Percentiles rank a stretch among this genome's conserved stretches.
These are phyloP conservation scores for Candida tammaniensis DNA, from an alignment of 805 yeast species.

Conservation along the genomic window DNA sequence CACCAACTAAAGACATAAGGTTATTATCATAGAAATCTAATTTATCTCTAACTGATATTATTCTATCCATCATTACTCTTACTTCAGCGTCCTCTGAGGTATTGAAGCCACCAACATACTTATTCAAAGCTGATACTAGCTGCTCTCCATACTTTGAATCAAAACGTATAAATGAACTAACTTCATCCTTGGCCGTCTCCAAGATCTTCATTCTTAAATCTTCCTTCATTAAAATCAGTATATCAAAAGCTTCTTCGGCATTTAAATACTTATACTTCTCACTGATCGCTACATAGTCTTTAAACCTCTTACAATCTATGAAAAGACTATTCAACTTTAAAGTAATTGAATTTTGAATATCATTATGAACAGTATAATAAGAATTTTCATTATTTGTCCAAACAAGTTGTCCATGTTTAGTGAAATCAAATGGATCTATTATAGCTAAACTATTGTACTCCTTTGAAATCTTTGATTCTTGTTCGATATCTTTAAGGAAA, in stretches of 20 bases:
- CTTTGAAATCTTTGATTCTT: slow-evolving; percentile 19
- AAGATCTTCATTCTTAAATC: slow-evolving; percentile 32
- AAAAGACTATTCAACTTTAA: slow-evolving; percentile 24
- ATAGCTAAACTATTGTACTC: slow-evolving; percentile 31
- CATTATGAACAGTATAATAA: slow-evolving; percentile 20
- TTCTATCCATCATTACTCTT: slow-evolving; percentile 14
- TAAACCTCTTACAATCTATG: slow-evolving; percentile 22
- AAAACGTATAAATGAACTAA: slow-evolving; percentile 17
- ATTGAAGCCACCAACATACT: background rate
- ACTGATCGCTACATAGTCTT: slow-evolving; percentile 26
- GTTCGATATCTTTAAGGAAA: slow-evolving; percentile 11
- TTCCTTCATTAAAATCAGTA: slow-evolving; percentile 31
- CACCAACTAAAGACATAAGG: slow-evolving; percentile 22
- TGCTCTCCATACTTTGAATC: slow-evolving; percentile 8
- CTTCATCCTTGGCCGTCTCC: slow-evolving; percentile 26
- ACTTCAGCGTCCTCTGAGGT: background rate
- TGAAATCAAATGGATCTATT: slow-evolving; percentile 28
- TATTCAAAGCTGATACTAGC: background rate
- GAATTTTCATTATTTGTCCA: slow-evolving; percentile 29
- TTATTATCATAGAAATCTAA: slow-evolving; percentile 21
- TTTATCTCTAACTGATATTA: slow-evolving; percentile 19
- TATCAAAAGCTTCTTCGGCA: slow-evolving; percentile 11
- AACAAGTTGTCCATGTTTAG: slow-evolving; percentile 26
- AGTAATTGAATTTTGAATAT: slow-evolving; percentile 21
- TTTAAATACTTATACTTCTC: slow-evolving; percentile 19